Evolutionary conservation across 164 flowering plant genomes (phyloP).

Genomic region (Hamamelis virginiana): DNA sequence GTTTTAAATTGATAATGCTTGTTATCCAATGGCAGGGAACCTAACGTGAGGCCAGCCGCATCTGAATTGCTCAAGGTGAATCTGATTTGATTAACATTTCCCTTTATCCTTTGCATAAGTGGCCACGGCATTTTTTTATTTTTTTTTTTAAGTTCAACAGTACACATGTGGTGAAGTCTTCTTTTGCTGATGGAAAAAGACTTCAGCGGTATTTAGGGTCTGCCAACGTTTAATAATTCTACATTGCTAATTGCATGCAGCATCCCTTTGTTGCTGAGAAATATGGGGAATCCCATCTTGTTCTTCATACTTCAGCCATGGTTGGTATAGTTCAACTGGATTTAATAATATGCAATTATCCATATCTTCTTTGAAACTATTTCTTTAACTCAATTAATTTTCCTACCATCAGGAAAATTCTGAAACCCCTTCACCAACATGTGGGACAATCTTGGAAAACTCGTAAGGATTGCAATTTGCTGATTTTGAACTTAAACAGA

Average conservation of each 20-base stretch:
- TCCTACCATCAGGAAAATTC: slow-evolving; percentile 24
- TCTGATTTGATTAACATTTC: neutral
- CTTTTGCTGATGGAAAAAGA: neutral
- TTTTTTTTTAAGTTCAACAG: no score
- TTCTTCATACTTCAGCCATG: slow-evolving; percentile 16
- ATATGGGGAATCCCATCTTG: slow-evolving; percentile 14
- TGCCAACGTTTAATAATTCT: neutral
- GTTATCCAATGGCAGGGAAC: slow-evolving; percentile 36
- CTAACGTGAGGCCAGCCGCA: slow-evolving; percentile 42
- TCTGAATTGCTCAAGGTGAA: slow-evolving; percentile 43
- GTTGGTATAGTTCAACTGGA: slow-evolving; percentile 20
- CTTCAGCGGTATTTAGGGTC: neutral
- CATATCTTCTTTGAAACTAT: neutral
- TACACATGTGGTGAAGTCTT: no score
- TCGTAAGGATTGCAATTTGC: slow-evolving; percentile 19
- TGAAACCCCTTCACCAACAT: slow-evolving; percentile 18
- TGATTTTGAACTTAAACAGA: neutral
- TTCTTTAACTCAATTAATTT: neutral
- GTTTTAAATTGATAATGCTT: neutral
- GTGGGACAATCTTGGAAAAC: slow-evolving; percentile 1
- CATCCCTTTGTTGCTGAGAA: slow-evolving; percentile 47
- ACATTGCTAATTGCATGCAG: slow-evolving; percentile 29
- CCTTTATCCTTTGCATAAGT: neutral
- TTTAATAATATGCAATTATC: neutral
- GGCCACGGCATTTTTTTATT: no score